Evolutionary conservation across 371 early-diverging fungal species (phyloP), one percentile per base, ranked within the genome.

Genomic region (Mortierella sp.): DNA sequence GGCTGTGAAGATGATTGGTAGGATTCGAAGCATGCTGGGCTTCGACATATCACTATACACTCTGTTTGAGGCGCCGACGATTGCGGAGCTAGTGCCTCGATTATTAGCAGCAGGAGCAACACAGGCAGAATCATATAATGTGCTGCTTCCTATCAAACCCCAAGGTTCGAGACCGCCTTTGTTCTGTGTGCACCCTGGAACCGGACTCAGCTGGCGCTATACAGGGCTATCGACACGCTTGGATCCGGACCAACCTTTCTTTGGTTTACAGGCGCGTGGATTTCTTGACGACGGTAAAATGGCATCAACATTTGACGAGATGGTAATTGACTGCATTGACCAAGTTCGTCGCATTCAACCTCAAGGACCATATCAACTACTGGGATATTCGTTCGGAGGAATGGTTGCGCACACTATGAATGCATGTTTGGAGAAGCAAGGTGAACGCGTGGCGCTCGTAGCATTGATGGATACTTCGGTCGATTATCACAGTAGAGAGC

Each of bases 281-380:
- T 51, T 64, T 7, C n/a, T 32, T 48, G 64, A 42, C 8, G n/a
- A n/a, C n/a, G 23, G 21, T 11, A 44, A 15, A 8, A 21, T 17
- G 24, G 52, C 50, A 8, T 26, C 56, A 12, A 26, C 64, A 5
- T 4, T 64, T 24, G 44, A 48, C 2, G 64, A 64, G 34, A 64
- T 64, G 56, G 51, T 23, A n/a, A n/a, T 15, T 2, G 64, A 64
- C 31, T 64, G 56, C 32, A 32, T 64, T 12, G 28, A 7, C 4
- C 56, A 64, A n/a, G 42, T 64, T 49, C 64, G 64, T 28, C 31
- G 32, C n/a, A 27, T 64, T 5, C 64, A 64, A 24, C 64, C 56
- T 43, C 41, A 15, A 17, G 64, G 64, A 15, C 64, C 64, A 0
- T 64, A 64, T 32, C 30, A 63, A 31, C 15, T 63, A 2, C 28